Percentiles rank a stretch among this genome's conserved stretches.
phyloP scores from a whole-genome alignment of 1,139 yeast genomes.

The Pneumocystis oryctolagi region DNA sequence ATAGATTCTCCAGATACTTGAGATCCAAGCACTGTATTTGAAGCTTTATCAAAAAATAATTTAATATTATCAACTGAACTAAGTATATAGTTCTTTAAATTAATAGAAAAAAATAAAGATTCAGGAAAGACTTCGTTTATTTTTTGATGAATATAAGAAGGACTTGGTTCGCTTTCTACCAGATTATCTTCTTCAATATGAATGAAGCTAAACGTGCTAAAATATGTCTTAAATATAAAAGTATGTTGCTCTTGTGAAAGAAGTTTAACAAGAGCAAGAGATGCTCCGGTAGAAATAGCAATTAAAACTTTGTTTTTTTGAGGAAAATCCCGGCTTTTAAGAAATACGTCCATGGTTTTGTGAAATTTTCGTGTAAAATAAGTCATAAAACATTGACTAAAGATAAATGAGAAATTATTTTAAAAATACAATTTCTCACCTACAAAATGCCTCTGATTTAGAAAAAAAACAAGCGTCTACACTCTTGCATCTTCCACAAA shows the following conservation, averaged over 20 bases:
- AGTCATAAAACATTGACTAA: not conserved
- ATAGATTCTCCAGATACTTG: not conserved
- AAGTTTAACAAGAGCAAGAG: not conserved
- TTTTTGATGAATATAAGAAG: not conserved
- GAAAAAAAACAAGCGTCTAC: not conserved
- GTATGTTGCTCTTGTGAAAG: not conserved
- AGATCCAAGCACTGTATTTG: not conserved
- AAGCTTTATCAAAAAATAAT: not conserved
- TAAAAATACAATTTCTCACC: not conserved
- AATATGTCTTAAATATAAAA: not conserved
- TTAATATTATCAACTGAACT: not conserved
- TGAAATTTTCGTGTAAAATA: not conserved
- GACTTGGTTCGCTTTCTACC: not conserved
- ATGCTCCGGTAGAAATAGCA: not conserved
- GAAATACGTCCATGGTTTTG: not conserved
- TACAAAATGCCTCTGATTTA: not conserved
- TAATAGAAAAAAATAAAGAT: not conserved
- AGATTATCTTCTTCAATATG: not conserved
- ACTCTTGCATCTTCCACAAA: not conserved
- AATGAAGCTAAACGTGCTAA: not conserved
- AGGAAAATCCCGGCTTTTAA: not conserved
- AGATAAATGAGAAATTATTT: not conserved
- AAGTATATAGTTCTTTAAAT: not conserved
- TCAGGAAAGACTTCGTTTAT: not conserved
- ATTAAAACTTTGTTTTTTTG: not conserved